A percentile compares a stretch with the other conserved stretches of the same genome.
Conservation (phyloP, 371 early-diverging fungal species). For the Mucor indicus region DNA sequence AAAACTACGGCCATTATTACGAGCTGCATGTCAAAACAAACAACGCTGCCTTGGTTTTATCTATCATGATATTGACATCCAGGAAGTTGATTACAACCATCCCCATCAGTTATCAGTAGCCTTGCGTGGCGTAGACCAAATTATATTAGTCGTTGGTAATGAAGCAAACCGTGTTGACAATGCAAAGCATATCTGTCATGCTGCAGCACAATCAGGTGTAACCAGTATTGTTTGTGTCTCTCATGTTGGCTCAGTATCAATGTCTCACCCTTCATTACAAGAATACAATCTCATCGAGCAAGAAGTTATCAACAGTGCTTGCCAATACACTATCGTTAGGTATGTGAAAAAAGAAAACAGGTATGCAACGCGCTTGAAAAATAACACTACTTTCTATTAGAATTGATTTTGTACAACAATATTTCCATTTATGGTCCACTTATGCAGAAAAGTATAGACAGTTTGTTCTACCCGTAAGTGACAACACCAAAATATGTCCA, state of each 20-base stretch:
- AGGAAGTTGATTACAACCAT: constrained; percentile 31
- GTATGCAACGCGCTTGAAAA: neutral
- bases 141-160: constrained; percentile 35
- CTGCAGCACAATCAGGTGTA: constrained; percentile 36
- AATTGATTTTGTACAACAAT: constrained; percentile 43
- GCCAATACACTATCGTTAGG: constrained; percentile 43
- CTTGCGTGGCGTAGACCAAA: constrained; percentile 35
- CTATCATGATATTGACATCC: constrained; percentile 29
- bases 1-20: constrained; percentile 22
- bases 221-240: constrained; percentile 40
- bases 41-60: constrained; percentile 17
- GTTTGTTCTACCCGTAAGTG: constrained; percentile 19
- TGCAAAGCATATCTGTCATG: constrained; percentile 22
- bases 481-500: constrained; percentile 19
- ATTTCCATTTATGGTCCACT: constrained; percentile 31
- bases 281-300: constrained; percentile 39
- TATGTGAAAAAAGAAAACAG: constrained; percentile 6
- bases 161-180: constrained; percentile 28
- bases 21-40: constrained; percentile 31
- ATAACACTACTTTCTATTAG: constrained; percentile 9
- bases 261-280: constrained; percentile 19
- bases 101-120: constrained; percentile 32
- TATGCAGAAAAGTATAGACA: constrained; percentile 23
- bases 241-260: constrained; percentile 31
- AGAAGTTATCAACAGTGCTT: constrained; percentile 25